These are phyloP conservation scores for Tillandsia fasciculata DNA, from an alignment of 176 grass and related monocot species.

Conservation along the genomic window DNA sequence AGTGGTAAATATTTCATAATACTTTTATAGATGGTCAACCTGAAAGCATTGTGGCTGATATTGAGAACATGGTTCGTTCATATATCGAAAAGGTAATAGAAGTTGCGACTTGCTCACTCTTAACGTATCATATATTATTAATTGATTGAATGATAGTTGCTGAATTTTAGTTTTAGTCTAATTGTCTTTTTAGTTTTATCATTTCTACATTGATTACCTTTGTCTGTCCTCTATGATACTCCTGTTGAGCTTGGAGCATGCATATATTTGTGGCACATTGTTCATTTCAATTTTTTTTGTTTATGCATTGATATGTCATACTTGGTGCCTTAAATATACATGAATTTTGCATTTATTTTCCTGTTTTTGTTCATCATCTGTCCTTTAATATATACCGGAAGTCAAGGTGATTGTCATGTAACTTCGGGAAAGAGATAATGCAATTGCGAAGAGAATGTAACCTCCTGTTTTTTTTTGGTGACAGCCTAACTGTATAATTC, in stretches of 20 bases:
- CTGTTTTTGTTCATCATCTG: too few relatives aligned
- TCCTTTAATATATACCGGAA: too few relatives aligned
- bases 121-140: too few relatives aligned
- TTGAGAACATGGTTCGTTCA: conserved; percentile 23
- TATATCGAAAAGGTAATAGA: conserved; percentile 23
- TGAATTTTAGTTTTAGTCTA: too few relatives aligned
- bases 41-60: conserved; percentile 24
- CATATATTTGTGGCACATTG: background rate
- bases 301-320: too few relatives aligned
- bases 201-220: background rate
- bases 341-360: too few relatives aligned
- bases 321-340: too few relatives aligned
- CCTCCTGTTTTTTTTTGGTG: background rate
- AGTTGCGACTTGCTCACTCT: background rate
- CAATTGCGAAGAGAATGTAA: background rate
- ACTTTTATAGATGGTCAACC: conserved; percentile 24
- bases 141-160: too few relatives aligned
- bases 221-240: background rate
- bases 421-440: background rate
- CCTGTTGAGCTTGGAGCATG: background rate
- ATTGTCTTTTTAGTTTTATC: too few relatives aligned
- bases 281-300: too few relatives aligned
- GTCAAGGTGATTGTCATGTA: background rate
- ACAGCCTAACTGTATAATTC: background rate
- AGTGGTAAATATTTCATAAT: conserved; percentile 1